A percentile compares a stretch with the other conserved stretches of the same genome.
These are phyloP conservation scores for Magnolia officinalis DNA, from an alignment of 164 flowering plant genomes.

Conservation along the genomic window DNA sequence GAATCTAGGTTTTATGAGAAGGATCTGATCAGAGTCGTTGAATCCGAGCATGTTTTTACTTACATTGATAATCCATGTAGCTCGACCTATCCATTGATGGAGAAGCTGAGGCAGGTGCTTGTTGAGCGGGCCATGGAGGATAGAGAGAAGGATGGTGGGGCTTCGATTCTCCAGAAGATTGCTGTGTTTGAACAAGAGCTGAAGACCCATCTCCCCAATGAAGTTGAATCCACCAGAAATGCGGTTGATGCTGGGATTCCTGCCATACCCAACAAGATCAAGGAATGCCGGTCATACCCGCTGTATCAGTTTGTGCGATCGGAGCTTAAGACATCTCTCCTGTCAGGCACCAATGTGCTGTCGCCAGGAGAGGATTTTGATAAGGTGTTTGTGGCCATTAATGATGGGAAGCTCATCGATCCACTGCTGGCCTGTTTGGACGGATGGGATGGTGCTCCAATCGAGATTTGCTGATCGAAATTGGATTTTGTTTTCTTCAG, in stretches of 20 bases:
- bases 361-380: conserved; percentile 46
- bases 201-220: conserved; percentile 35
- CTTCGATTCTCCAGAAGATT: conserved; percentile 31
- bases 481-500: too few relatives aligned
- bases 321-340: conserved; percentile 24
- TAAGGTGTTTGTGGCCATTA: conserved; percentile 37
- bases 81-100: conserved; percentile 35
- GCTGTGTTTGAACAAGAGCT: conserved; percentile 41
- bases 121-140: conserved; percentile 34
- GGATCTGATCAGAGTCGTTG: conserved; percentile 41
- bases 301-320: conserved; percentile 36
- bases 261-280: conserved; percentile 30
- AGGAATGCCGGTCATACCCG: conserved; percentile 47
- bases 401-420: conserved; percentile 38
- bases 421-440: conserved; percentile 37
- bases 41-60: conserved; percentile 30
- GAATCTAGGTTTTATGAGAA: conserved; percentile 42
- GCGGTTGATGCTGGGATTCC: conserved; percentile 25
- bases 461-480: conserved; percentile 3
- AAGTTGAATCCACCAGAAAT: conserved; percentile 29
- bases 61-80: conserved; percentile 48
- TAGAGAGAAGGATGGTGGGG: conserved; percentile 17
- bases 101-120: conserved; percentile 40
- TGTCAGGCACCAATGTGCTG: conserved; percentile 33
- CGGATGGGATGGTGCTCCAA: conserved; percentile 38